Base-by-base conservation (phyloP, 2,329 filamentous ascomycete genomes). In the Juglanconis juglandina region DNA sequence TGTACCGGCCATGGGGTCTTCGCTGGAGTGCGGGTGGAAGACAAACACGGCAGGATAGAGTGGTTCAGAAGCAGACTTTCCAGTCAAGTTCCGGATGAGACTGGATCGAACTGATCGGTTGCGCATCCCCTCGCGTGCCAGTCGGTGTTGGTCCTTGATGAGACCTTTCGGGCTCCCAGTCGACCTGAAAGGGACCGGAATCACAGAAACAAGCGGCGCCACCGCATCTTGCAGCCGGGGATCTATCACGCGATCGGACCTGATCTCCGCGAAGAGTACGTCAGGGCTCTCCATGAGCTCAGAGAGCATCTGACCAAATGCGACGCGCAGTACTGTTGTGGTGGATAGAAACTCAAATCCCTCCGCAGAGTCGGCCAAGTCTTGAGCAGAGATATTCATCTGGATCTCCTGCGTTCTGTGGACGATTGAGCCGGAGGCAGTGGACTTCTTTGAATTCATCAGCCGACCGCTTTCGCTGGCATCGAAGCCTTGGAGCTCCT, bases 161-260 rank as follows among this genome's bases (percentile, higher is more conserved):
- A 70, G 56, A 10, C 71, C 66, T 6, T 68, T 65, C 2, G 59
- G 62, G 14, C 63, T 69, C 24, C 68, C 70, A 37, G 61, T 60
- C 2, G 65, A 62, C n/a, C 65, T 50, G 59, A 73, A 73, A 3
- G 72, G 72, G 35, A 73, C 66, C 14, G 72, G 71, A 1, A 74
- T 64, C 14, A 73, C 71, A 4, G 69, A 70, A 14, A 73, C 68
- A 7, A 74, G 61, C 3, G 72, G 72, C 0, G 70, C 72, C 42
- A 74, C 62, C 5, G 66, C 65, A 30, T 67, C 65, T 50, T 69
- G 68, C 17, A 74, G 62, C 8, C 63, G 56, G 9, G 67, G 52
- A 30, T 70, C 65, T 17, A 73, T 58, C 9, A 71, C 65, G 39
- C 72, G 69, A 30, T 68, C 68, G 8, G 71, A 73, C 14, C 69